A percentile compares a stretch with the other conserved stretches of the same genome.
These are phyloP conservation scores for Termitomyces sp. DNA, from an alignment of 768 basidiomycete genomes.

Conservation along the genomic window DNA sequence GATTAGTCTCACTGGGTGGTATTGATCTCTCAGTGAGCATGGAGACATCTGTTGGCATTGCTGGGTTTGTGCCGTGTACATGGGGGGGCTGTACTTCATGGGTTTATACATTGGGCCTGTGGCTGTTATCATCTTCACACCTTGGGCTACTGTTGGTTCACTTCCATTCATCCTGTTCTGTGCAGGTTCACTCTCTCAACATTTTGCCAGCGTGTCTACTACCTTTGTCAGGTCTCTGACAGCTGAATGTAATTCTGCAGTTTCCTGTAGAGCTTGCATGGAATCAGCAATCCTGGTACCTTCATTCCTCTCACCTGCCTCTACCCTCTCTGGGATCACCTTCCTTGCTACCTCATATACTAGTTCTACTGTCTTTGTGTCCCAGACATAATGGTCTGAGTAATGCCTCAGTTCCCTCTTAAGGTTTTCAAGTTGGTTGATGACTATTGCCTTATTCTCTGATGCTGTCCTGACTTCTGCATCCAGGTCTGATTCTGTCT, in stretches of 20 bases:
- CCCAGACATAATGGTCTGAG: neutral
- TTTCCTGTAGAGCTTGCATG: neutral
- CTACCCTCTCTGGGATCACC: neutral
- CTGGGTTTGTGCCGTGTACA: too few relatives aligned
- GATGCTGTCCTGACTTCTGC: too few relatives aligned
- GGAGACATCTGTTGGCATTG: neutral
- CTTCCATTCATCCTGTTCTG: too few relatives aligned
- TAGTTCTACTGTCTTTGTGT: too few relatives aligned
- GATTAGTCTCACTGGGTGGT: neutral
- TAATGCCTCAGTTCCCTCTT: neutral
- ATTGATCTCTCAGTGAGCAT: neutral
- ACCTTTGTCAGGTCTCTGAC: neutral
- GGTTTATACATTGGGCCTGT: neutral
- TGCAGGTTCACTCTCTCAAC: neutral
- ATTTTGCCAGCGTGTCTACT: neutral
- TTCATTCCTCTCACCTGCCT: neutral
- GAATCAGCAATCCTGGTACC: neutral
- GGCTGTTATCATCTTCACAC: neutral
- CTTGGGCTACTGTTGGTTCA: neutral
- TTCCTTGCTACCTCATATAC: neutral
- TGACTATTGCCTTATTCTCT: neutral
- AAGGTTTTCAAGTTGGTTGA: neutral
- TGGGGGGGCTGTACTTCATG: neutral
- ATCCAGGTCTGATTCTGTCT: neutral
- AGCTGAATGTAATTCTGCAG: neutral